phyloP scores from a whole-genome alignment of 805 yeast species.

The Sungouiozyma ichnusensis region DNA sequence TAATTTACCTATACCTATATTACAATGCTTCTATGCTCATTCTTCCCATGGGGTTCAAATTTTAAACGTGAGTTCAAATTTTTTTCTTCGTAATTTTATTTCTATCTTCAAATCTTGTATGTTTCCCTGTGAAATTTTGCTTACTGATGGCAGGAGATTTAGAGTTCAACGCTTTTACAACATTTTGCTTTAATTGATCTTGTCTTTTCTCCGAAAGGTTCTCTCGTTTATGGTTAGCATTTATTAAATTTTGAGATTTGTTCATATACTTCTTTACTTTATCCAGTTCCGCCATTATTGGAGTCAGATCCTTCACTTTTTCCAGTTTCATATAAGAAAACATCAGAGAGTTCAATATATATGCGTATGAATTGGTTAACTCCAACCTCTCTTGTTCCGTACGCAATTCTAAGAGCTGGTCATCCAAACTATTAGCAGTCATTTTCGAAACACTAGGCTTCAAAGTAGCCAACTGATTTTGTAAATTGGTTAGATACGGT shows the following conservation, averaged over 20 bases:
- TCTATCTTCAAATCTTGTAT: conserved; percentile 36
- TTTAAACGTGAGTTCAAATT: neutral
- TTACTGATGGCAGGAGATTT: conserved; percentile 43
- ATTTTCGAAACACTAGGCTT: conserved; percentile 14
- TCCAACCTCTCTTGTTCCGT: conserved; percentile 18
- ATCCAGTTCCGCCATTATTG: conserved; percentile 54
- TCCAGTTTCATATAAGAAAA: conserved; percentile 23
- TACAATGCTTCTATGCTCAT: too few species aligned
- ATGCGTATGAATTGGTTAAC: conserved; percentile 19
- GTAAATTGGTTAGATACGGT: conserved; percentile 19
- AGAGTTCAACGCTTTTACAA: conserved; percentile 36
- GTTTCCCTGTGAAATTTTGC: conserved; percentile 43
- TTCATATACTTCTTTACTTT: conserved; percentile 62
- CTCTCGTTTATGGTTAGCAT: conserved; percentile 3
- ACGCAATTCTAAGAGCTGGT: conserved; percentile 14
- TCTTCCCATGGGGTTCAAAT: too few species aligned
- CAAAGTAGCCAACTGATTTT: conserved; percentile 14
- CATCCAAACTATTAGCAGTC: conserved; percentile 21
- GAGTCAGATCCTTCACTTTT: conserved; percentile 22
- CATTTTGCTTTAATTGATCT: conserved; percentile 36
- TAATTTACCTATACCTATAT: neutral
- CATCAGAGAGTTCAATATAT: conserved; percentile 22
- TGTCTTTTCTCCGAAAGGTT: conserved; percentile 19
- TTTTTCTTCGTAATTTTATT: conserved; percentile 1
- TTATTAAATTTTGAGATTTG: conserved; percentile 31